Conservation (phyloP, 129 eudicot species). For the Tagetes patula region DNA sequence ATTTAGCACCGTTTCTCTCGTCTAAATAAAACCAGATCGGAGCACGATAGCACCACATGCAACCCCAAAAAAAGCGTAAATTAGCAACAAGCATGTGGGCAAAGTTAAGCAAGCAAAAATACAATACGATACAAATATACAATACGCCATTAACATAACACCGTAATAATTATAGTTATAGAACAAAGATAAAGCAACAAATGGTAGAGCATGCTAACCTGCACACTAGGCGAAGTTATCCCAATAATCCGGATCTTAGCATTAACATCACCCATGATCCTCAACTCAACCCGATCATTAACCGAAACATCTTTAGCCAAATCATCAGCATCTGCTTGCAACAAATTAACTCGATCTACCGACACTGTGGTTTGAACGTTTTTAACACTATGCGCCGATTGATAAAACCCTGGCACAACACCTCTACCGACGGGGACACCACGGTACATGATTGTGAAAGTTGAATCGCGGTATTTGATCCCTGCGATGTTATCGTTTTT, state of each 20-base stretch:
- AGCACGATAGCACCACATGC: slow-evolving; percentile 37
- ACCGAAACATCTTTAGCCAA: slow-evolving; percentile 63
- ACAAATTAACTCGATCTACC: slow-evolving; percentile 65
- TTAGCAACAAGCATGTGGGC: slow-evolving; percentile 34
- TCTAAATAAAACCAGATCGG: not conserved
- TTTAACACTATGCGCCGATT: slow-evolving; percentile 68
- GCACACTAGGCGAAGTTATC: slow-evolving; percentile 77
- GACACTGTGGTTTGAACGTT: slow-evolving; percentile 47
- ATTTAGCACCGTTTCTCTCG: not conserved
- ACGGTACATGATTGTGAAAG: slow-evolving; percentile 71
- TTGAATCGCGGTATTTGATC: slow-evolving; percentile 75
- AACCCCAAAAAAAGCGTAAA: slow-evolving; percentile 17
- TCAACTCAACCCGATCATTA: slow-evolving; percentile 81
- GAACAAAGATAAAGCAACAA: not conserved
- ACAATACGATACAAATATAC: slow-evolving; percentile 12
- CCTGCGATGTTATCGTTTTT: slow-evolving; percentile 75
- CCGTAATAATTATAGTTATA: too few relatives aligned
- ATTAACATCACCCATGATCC: slow-evolving; percentile 80
- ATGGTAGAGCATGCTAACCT: slow-evolving; percentile 45
- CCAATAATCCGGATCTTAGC: slow-evolving; percentile 93
- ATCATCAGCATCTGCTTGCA: slow-evolving; percentile 76
- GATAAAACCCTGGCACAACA: slow-evolving; percentile 59
- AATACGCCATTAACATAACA: not conserved
- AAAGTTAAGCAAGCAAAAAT: too few relatives aligned
- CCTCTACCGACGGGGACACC: slow-evolving; percentile 88